Conservation (phyloP, 1,284 basidiomycete genomes). For the Ganoderma multipileum region DNA sequence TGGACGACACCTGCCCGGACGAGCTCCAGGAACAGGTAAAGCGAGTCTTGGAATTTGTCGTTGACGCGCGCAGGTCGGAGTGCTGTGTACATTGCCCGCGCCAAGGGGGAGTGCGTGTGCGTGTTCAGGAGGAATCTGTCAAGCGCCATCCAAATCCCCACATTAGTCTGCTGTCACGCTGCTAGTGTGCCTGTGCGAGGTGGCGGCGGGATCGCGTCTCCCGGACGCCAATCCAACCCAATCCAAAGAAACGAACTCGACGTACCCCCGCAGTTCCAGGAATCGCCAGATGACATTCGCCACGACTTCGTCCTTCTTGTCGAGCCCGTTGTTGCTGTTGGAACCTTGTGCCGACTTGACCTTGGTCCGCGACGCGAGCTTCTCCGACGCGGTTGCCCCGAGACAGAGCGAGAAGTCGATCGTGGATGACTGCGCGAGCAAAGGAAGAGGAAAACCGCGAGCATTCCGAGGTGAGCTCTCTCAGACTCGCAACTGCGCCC, state of each 20-base stretch:
- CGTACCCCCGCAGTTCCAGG: slow-evolving; percentile 91
- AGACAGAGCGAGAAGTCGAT: slow-evolving; percentile 97
- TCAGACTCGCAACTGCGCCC: slow-evolving; percentile 22
- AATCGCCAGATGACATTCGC: slow-evolving; percentile 99
- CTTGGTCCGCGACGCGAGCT: slow-evolving; percentile 81
- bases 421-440: slow-evolving; percentile 78
- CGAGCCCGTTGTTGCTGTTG: slow-evolving; percentile 56
- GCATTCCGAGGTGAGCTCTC: slow-evolving; percentile 23
- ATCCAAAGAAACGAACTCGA: slow-evolving; percentile 24
- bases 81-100: slow-evolving; percentile 89
- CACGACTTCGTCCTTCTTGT: slow-evolving; percentile 98
- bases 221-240: slow-evolving; percentile 12
- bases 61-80: slow-evolving; percentile 83
- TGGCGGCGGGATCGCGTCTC: slow-evolving; percentile 9
- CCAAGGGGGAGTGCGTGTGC: slow-evolving; percentile 90
- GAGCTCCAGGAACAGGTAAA: slow-evolving; percentile 93
- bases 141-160: slow-evolving; percentile 19
- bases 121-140: slow-evolving; percentile 85
- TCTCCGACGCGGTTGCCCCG: slow-evolving; percentile 85
- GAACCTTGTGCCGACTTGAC: slow-evolving; percentile 51
- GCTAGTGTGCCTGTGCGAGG: slow-evolving; percentile 20
- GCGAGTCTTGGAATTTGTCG: slow-evolving; percentile 98
- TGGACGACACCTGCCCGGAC: slow-evolving; percentile 96
- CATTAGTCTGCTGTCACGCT: slow-evolving; percentile 18
- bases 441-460: neutral